Evolutionary conservation across 2,329 filamentous ascomycete species (phyloP), one percentile per base, ranked within the genome.

Genomic region (Xylaria hypoxylon): DNA sequence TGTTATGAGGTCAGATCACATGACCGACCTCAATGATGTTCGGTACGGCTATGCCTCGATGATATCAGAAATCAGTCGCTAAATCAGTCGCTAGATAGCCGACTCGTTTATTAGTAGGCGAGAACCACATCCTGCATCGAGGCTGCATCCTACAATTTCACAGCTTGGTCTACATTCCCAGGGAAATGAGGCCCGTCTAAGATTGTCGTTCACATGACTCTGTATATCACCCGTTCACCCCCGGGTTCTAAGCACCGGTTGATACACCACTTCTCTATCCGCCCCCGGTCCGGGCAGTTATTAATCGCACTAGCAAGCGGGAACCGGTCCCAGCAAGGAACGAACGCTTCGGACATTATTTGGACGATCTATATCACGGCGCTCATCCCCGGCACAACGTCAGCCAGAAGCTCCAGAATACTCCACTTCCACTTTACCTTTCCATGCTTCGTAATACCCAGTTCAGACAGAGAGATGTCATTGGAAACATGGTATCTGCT

Each of bases 1-100:
- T 51, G 50, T 26, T 28, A 51, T 56, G 57, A 53, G 44, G 35
- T 62, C 60, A 58, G 60, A 62, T 73, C 72, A 75, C 71, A 74
- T 75, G 70, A 73, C 59, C 31, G 38, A 48, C 22, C 7, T 60
- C 53, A 69, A 62, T 40, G 45, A 31, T n/a, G 64, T 58, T 68
- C 61, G n/a, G n/a, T n/a, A n/a, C n/a, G n/a, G n/a, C 52, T 44
- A 19, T 66, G 28, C 40, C 59, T 67, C 67, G 3, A 66, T 68
- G 68, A 71, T 55, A 60, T 40, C 64, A 45, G 1, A 24, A 6
- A 17, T 68, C 48, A 35, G 56, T 44, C 24, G 38, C 50, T 48
- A 50, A 31, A 52, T 15, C n/a, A n/a, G n/a, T 45, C 50, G 35
- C 42, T 65, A 45, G 44, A 50, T 55, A 24, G 50, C 15, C 22